Evolutionary conservation across 208 protist genomes (phyloP), one percentile per base, ranked within the genome.

Genomic region (Acanthamoeba lenticulata): DNA sequence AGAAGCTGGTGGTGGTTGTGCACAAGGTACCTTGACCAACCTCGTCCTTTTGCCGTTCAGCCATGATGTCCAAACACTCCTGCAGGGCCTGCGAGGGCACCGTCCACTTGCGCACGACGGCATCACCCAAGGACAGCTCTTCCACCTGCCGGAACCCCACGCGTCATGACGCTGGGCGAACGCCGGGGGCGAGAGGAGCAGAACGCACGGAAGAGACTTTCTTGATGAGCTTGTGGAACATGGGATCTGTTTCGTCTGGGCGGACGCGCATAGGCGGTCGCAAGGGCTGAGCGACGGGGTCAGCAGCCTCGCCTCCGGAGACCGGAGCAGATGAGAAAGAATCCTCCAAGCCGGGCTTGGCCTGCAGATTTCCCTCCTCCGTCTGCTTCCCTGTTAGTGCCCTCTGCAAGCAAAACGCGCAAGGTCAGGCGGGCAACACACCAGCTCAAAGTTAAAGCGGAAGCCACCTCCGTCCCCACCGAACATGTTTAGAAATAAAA

Each of bases 401-500:
- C n/a, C 6, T 29, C 7, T 9, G 11, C 27, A 24, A n/a, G 2
- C 52, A 5, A 49, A 81, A 57, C 9, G 49, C 7, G 17, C 6
- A 72, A 72, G 27, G 62, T 7, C n/a, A 72, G 27, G 62, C 7
- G 7, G 62, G 19, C 19, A 57, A 57, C 62, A 17, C 36, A 72
- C 62, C 2, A 72, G 36, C 15, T 72, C n/a, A 17, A 72, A 72
- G 62, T 72, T 72, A 27, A 72, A 72, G 5, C 62, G 62, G n/a
- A 72, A 72, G 24, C 62, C 62, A 3, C 17, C 32, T 40, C 27
- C 62, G 11, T 2, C 62, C 2, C 5, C 62, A 27, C 62, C n/a
- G 36, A 72, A 72, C 62, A 72, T 72, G 62, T 72, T 72, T 36
- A n/a, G n/a, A n/a, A n/a, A n/a, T n/a, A n/a, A n/a, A n/a, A n/a